Evolutionary conservation across 495 filamentous ascomycete species (phyloP), one percentile per base, ranked within the genome.

Genomic region (Paragyromitra xinjiangensis): DNA sequence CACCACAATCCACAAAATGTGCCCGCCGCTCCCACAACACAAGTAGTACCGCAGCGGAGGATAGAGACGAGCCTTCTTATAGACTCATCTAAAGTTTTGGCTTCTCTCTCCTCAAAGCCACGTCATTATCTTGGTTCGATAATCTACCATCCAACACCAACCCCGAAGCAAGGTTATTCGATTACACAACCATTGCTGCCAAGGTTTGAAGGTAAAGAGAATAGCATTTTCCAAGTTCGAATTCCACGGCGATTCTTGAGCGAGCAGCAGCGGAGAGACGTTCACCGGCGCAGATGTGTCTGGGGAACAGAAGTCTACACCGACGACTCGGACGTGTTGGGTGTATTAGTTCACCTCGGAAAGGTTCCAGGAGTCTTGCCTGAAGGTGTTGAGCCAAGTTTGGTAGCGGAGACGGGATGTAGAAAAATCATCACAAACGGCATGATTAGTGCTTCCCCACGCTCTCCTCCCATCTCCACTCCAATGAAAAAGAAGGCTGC

Each of bases 261-360:
- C 16, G 82, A 88, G 0, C 83, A 85, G 6, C 88, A 90, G 44
- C 89, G 94, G 7, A 91, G 94, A 82, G 93, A 95, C 78, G 93
- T 98, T 77, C 94, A 92, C 24, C 84, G 87, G 6, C 87, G 91
- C 14, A 88, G 92, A 55, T 91, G 92, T 1, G 83, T 99, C 2
- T 99, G 94, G 94, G 95, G 95, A 9, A 94, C 93, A 0, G 93
- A 94, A 22, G 87, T 98, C 6, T 98, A 99, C 83, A 97, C 94
- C 0, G 96, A 98, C 78, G 96, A 99, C 84, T 97, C 94, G 0
- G 96, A 99, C 82, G 89, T 94, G 5, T 87, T 99, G 62, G 96
- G 94, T 0, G 94, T 94, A 3, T 94, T 95, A 69, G 95, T 98
- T 70, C 95, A 99, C 83, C 89, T 91, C 14, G 96, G 96, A 8